phyloP scores from a whole-genome alignment of 2,329 filamentous ascomycete genomes.

The Trichophyton mentagrophytes region DNA sequence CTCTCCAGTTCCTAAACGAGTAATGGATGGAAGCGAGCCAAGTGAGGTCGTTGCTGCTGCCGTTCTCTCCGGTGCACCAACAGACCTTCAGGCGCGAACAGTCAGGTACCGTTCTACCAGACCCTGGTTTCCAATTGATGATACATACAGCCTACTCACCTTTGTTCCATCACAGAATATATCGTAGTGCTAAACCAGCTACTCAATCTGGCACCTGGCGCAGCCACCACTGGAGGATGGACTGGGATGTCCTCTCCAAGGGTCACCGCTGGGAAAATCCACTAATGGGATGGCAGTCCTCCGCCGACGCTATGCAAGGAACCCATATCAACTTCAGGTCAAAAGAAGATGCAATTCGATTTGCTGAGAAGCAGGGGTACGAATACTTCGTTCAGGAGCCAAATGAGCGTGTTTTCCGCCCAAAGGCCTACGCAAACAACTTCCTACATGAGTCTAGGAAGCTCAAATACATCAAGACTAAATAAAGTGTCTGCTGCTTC shows the following conservation, averaged over 20 bases:
- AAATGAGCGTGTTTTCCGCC: conserved; percentile 68
- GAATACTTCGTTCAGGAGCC: conserved; percentile 98
- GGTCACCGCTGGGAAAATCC: conserved; percentile 98
- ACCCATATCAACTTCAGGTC: conserved; percentile 78
- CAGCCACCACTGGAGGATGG: conserved; percentile 82
- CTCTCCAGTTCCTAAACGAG: conserved; percentile 75
- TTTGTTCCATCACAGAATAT: conserved; percentile 54
- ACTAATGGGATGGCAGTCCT: conserved; percentile 97
- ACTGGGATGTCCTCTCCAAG: conserved; percentile 88
- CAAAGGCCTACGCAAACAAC: conserved; percentile 96
- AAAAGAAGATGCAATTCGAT: conserved; percentile 88
- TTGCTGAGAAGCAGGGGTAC: conserved; percentile 97
- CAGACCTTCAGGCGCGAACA: conserved; percentile 84
- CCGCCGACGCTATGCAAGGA: conserved; percentile 87
- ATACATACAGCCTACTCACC: conserved; percentile 8
- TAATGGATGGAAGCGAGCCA: conserved; percentile 85
- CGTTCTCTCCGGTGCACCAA: conserved; percentile 78
- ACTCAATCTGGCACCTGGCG: conserved; percentile 90
- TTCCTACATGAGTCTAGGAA: conserved; percentile 76
- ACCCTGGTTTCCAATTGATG: neutral
- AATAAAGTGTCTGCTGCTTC: conserved; percentile 42
- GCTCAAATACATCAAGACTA: conserved; percentile 75
- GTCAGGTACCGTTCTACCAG: conserved; percentile 57
- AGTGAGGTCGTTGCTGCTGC: conserved; percentile 64
- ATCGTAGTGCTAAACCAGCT: conserved; percentile 79